Conservation (phyloP, 2,329 filamentous ascomycete genomes). For the Samsoniella hepiali region DNA sequence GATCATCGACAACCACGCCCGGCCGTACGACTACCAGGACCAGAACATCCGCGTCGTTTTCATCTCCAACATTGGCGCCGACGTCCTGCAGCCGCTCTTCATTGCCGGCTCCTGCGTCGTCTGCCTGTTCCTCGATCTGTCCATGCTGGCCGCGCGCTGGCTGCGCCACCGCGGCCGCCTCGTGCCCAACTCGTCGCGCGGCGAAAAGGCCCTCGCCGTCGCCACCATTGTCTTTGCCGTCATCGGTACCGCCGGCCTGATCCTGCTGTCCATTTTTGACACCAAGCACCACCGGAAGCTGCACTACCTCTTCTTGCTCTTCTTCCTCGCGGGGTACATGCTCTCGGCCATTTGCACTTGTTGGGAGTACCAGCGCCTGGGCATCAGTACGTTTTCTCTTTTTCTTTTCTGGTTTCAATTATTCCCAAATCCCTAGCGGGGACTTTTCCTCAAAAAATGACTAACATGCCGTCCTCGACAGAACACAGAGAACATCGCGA, state of each 20-base stretch:
- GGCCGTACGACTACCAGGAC: slow-evolving; percentile 60
- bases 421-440: too few species aligned
- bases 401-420: neutral
- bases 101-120: slow-evolving; percentile 68
- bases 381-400: slow-evolving; percentile 53
- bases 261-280: slow-evolving; percentile 83
- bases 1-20: slow-evolving; percentile 53
- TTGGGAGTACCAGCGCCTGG: slow-evolving; percentile 83
- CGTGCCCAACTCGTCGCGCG: slow-evolving; percentile 62
- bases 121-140: slow-evolving; percentile 74
- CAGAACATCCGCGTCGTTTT: slow-evolving; percentile 61
- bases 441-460: neutral
- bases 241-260: slow-evolving; percentile 73
- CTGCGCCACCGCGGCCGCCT: slow-evolving; percentile 79
- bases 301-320: slow-evolving; percentile 72
- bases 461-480: slow-evolving; percentile 26
- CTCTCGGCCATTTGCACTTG: slow-evolving; percentile 85
- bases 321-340: slow-evolving; percentile 87
- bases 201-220: slow-evolving; percentile 60
- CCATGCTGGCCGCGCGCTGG: slow-evolving; percentile 79
- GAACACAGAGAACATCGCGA: slow-evolving; percentile 72
- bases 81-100: slow-evolving; percentile 70
- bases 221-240: slow-evolving; percentile 67
- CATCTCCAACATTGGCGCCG: slow-evolving; percentile 65
- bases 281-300: slow-evolving; percentile 62